Percentiles rank a stretch among this genome's conserved stretches.
These are phyloP conservation scores for Aquilaria sinensis DNA, from an alignment of 345 rosid species.

Conservation along the genomic window DNA sequence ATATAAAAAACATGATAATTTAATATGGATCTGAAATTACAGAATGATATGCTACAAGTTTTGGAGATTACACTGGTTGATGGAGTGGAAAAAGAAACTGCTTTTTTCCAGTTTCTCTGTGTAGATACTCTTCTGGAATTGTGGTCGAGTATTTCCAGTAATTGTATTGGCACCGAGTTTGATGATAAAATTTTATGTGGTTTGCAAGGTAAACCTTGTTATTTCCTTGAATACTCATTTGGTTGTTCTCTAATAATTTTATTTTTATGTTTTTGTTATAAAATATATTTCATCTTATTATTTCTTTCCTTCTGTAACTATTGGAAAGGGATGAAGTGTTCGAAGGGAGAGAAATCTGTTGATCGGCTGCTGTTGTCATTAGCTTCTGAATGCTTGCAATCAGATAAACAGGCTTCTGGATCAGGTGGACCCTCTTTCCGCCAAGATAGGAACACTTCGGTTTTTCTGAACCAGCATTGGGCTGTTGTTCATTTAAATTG, in stretches of 20 bases:
- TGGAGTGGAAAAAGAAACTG: conserved; percentile 48
- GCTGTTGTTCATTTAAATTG: conserved; percentile 66
- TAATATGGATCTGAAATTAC: conserved; percentile 16
- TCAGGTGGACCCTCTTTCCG: conserved; percentile 28
- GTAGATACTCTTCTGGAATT: conserved; percentile 47
- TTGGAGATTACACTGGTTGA: conserved; percentile 73
- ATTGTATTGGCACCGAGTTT: conserved; percentile 28
- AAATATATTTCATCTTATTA: neutral
- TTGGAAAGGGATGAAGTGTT: conserved; percentile 53
- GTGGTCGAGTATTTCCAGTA: conserved; percentile 38
- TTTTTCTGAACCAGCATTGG: conserved; percentile 72
- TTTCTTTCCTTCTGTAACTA: conserved; percentile 2
- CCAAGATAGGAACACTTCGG: conserved; percentile 47
- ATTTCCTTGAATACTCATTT: neutral
- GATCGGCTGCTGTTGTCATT: conserved; percentile 58
- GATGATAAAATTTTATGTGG: conserved; percentile 49
- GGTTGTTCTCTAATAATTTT: neutral
- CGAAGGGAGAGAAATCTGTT: conserved; percentile 66
- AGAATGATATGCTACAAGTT: conserved; percentile 51
- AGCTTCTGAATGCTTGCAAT: conserved; percentile 58
- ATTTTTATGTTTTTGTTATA: neutral
- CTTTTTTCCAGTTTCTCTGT: conserved; percentile 33
- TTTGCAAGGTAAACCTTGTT: conserved; percentile 54
- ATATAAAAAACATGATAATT: no score
- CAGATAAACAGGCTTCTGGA: conserved; percentile 46